Conservation (phyloP, 192 early-diverging fungal genomes). For the Allomyces arbusculus region DNA sequence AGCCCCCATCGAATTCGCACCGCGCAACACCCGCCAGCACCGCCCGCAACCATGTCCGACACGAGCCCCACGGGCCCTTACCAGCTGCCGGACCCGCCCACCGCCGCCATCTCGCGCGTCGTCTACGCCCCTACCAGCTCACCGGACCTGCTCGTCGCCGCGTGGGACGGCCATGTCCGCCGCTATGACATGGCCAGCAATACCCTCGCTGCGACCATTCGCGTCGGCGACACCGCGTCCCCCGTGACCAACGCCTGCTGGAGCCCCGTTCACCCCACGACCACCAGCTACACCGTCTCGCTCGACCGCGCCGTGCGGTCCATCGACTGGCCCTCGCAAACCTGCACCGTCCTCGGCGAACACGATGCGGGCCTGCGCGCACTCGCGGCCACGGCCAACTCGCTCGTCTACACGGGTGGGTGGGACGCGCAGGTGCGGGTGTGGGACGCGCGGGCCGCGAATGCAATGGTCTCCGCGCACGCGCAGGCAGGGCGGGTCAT, state of each 20-base stretch:
- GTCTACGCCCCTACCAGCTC: conserved; percentile 47
- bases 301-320: background rate
- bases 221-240: background rate
- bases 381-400: conserved; percentile 32
- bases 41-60: too few species aligned
- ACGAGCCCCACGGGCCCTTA: conserved; percentile 5
- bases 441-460: conserved; percentile 45
- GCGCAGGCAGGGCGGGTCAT: conserved; percentile 59
- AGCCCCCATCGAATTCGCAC: too few species aligned
- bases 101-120: conserved; percentile 63
- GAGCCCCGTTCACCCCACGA: background rate
- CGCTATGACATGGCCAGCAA: conserved; percentile 1
- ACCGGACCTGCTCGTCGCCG: conserved; percentile 48
- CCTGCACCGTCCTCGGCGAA: conserved; percentile 37
- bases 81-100: conserved; percentile 60
- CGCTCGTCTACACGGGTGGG: conserved; percentile 56
- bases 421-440: conserved; percentile 77
- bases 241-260: background rate
- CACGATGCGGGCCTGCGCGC: conserved; percentile 63
- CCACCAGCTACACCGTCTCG: background rate
- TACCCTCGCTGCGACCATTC: background rate
- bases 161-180: conserved; percentile 50
- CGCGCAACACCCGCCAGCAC: too few species aligned
- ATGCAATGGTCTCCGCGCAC: conserved; percentile 8
- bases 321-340: conserved; percentile 1